Base-by-base conservation (phyloP, 2,329 filamentous ascomycete genomes). In the Taxawa tesnikishii region DNA sequence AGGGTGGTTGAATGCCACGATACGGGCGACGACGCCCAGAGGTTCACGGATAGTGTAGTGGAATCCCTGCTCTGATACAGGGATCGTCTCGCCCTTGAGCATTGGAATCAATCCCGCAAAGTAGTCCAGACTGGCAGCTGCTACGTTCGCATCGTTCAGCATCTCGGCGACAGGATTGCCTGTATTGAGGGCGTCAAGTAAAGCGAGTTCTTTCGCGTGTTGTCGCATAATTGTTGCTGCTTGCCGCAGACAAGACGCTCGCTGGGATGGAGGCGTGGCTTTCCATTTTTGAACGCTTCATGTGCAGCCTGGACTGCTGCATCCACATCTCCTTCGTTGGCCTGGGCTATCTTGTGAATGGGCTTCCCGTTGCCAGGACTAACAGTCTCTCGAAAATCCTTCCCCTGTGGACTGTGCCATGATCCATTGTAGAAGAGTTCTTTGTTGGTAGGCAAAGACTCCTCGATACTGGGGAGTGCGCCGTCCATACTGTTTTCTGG, bases 1-100 rank as follows among this genome's bases (percentile, higher is more conserved):
- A 3, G 70, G 70, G 38, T 73, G 68, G 46, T 75, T 75, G 50
- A 71, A 75, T 0, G 70, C 67, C 1, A 69, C 70, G 38, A 75
- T 66, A 29, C 67, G 63, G 1, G 60, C 67, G 1, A 72, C 68
- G 2, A 76, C 70, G 2, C 72, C 73, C 1, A 74, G 62, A 0
- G 73, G 67, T 5, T 66, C 59, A 11, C 70, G 63, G 3, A 54
- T 29, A 0, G 52, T 53, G 34, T 45, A 43, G 32, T 46, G 37
- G 23, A 46, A 41, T 11, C 28, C 33, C 9, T 41, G 34, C 15
- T 48, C 40, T 6, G 34, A 29, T 14, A 36, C 33, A 4, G 42
- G 38, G 13, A 42, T 43, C 6, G 43, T 50, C 28, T 48, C 46
- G 16, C 46, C 47, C 28, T 39, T 45, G 12, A 49, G 24, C 34